Conservation (phyloP, 176 grass and related monocot species). For the Oryza glumipatula region DNA sequence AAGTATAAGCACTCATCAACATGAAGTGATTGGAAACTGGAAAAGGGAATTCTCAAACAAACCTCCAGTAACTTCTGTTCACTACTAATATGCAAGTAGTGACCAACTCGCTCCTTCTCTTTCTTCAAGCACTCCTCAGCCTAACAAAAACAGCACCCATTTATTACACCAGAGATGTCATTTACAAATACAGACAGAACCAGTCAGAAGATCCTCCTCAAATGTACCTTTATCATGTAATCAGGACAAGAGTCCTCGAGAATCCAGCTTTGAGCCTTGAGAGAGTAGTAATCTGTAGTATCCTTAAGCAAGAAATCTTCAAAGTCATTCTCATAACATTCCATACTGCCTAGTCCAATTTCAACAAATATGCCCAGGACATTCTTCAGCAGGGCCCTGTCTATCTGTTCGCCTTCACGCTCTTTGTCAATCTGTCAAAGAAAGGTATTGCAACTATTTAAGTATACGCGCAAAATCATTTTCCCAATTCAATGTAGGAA, state of each 20-base stretch:
- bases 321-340: conserved; percentile 89
- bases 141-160: conserved; percentile 53
- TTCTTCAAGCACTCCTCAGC: conserved; percentile 88
- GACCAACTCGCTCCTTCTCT: conserved; percentile 90
- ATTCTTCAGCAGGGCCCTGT: conserved; percentile 90
- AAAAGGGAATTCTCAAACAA: conserved; percentile 26
- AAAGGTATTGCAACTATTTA: not conserved
- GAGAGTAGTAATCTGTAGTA: conserved; percentile 83
- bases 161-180: not conserved
- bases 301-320: conserved; percentile 93
- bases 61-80: conserved; percentile 97
- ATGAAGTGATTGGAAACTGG: not conserved
- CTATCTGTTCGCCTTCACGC: conserved; percentile 92
- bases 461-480: conserved; percentile 7
- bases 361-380: conserved; percentile 98
- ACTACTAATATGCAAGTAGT: conserved; percentile 94
- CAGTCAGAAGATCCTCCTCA: not conserved
- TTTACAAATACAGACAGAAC: not conserved
- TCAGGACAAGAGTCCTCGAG: conserved; percentile 94
- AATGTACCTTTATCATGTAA: conserved; percentile 93
- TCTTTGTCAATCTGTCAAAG: conserved; percentile 91
- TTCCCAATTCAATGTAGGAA: conserved; percentile 6
- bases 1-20: not conserved
- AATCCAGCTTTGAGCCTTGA: conserved; percentile 94
- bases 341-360: conserved; percentile 78